Conservation (phyloP, 228 moss, liverwort and hornwort genomes). For the Sphagnum fallax region DNA sequence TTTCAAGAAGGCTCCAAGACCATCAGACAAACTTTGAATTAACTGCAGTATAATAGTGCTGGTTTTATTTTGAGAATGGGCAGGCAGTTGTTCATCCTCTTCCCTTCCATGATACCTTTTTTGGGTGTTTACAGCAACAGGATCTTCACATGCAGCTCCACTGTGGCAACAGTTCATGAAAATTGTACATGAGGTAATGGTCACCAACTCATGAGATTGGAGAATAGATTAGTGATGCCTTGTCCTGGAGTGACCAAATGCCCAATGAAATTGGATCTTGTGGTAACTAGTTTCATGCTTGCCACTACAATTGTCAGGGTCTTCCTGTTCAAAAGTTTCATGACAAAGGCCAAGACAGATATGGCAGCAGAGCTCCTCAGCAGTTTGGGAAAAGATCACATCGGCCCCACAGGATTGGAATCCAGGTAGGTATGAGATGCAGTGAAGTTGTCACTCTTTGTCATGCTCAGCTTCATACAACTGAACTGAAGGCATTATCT, state of each 20-base stretch:
- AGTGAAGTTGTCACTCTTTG: not conserved
- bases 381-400: slow-evolving; percentile 69
- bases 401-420: slow-evolving; percentile 44
- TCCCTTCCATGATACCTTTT: not conserved
- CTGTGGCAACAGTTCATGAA: slow-evolving; percentile 91
- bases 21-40: no score
- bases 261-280: not conserved
- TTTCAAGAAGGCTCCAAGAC: no score
- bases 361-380: slow-evolving; percentile 61
- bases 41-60: no score
- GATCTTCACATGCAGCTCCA: slow-evolving; percentile 92
- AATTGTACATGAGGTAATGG: slow-evolving; percentile 65
- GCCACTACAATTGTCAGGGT: slow-evolving; percentile 29
- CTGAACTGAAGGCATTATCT: not conserved
- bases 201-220: not conserved
- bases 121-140: slow-evolving; percentile 53
- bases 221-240: not conserved
- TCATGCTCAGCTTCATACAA: not conserved
- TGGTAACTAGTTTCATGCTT: not conserved
- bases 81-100: no score
- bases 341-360: slow-evolving; percentile 62
- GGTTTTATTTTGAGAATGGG: no score
- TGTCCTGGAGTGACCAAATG: not conserved
- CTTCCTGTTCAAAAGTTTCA: slow-evolving; percentile 75
- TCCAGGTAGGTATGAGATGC: slow-evolving; percentile 12